phyloP scores from a whole-genome alignment of 78 protist species.

The Protostelium mycophagum region DNA sequence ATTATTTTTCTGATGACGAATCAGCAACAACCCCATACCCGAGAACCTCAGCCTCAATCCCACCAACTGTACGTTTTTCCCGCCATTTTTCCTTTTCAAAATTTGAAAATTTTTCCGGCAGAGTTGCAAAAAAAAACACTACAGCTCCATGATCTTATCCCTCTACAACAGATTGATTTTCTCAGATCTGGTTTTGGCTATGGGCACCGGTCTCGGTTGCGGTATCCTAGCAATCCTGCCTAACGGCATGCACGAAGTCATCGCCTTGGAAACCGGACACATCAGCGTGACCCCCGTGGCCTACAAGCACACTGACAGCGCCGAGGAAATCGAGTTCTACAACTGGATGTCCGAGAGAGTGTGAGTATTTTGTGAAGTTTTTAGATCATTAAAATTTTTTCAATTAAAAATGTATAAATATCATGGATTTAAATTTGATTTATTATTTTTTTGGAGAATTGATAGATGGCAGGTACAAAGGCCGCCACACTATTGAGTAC shows the following conservation, averaged over 20 bases:
- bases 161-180: neutral
- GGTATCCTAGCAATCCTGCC: slow-evolving; percentile 24
- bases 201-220: slow-evolving; percentile 60
- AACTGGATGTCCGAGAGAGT: neutral
- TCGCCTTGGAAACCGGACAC: slow-evolving; percentile 58
- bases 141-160: neutral
- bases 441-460: neutral
- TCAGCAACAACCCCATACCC: neutral
- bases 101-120: too few species aligned
- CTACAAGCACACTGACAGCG: neutral
- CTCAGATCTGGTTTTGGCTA: slow-evolving; percentile 34
- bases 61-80: neutral
- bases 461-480: neutral
- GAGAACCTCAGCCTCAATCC: neutral
- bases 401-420: neutral
- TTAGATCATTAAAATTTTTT: neutral
- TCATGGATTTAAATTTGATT: neutral
- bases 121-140: neutral
- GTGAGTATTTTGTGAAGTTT: neutral
- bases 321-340: neutral
- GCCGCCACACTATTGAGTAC: slow-evolving; percentile 19
- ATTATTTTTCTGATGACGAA: too few species aligned
- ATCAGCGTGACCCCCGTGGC: slow-evolving; percentile 13
- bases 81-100: neutral
- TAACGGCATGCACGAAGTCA: slow-evolving; percentile 14